Base-by-base conservation (phyloP, 345 rosid species). In the Arabidopsis suecica region DNA sequence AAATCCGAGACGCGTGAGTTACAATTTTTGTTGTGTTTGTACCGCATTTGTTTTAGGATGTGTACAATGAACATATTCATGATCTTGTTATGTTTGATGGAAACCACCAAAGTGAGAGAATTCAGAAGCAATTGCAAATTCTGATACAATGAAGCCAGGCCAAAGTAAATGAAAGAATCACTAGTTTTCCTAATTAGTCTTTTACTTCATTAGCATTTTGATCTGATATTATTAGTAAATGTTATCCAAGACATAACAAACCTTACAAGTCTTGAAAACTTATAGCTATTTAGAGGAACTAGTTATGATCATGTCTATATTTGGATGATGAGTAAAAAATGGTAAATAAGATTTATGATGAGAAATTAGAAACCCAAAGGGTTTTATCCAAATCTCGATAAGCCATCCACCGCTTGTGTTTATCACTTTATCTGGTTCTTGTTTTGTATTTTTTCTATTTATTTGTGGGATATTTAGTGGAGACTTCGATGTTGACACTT, bases 401-500 rank as follows among this genome's bases (percentile, higher is more conserved):
- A 49, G 54, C 61, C 16, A 41, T 38, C 67, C 79, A 68, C 79
- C 61, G 38, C 62, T 47, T 64, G 44, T 2, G 33, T 68, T 54
- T 77, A 28, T 28, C 30, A 28, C 30, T 28, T 28, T 28, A 36
- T 77, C 64, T 56, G 75, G 71, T 54, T 76, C 34, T 13, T 54
- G n/a, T 61, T n/a, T 69, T 76, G 32, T 28, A 28, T 28, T 62
- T 61, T 68, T 1, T 69, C 10, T 69, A 9, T 76, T 57, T 70
- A 30, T 63, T 36, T 16, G 22, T 20, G 22, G 22, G 22, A 20
- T 20, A 76, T 18, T 38, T 56, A 49, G 44, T 64, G 66, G 71
- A 36, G 71, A 70, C 32, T 54, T 61, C 10, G 71, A 69, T 77
- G 75, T 28, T 53, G 71, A 41, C 71, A 5, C 34, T 49, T 44